Base-by-base conservation (phyloP, 306 rosid species). In the Mimosa pudica region DNA sequence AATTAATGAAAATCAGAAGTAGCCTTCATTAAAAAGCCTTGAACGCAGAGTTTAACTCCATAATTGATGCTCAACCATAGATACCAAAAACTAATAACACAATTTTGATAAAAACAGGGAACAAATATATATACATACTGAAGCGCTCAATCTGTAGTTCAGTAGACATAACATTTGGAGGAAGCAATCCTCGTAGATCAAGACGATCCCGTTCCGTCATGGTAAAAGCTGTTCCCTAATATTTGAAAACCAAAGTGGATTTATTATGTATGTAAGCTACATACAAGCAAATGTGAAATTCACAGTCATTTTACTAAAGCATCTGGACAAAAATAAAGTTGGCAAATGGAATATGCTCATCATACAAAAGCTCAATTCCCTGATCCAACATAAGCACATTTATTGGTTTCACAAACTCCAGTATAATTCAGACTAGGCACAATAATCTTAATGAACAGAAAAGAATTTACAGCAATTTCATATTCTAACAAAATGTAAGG, bases 181-280 rank as follows among this genome's bases (percentile, higher is more conserved):
- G 99, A 74, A 96, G 96, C 84, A 96, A 89, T 78, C 99, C 99
- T 16, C 99, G 90, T 67, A 96, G 97, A 92, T 96, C 99, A 70
- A 96, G 97, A 61, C 99, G 98, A 61, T 96, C 98, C 44, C 99
- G 90, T 77, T 96, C 99, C 9, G 99, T 96, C 85, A 91, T 90
- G 33, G 99, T 82, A 86, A 96, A 96, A 33, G 98, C 92, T 10
- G 98, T 96, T 87, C 99, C 99, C 99, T 96, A 79, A 76, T 77
- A 81, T 78, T 78, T 66, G 52, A 66, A 83, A 78, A 75, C 14
- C 77, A 24, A 70, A 75, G 82, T 81, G 38, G 48, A 74, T 70
- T 74, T 57, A 77, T 70, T 77, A 77, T 74, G 61, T 13, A 70
- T 58, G 69, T 73, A 73, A 70, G 52, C 55, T 67, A 36, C 52